Evolutionary conservation across 2,329 filamentous ascomycete genomes (phyloP).

Genomic region (Macrophomina phaseolina): DNA sequence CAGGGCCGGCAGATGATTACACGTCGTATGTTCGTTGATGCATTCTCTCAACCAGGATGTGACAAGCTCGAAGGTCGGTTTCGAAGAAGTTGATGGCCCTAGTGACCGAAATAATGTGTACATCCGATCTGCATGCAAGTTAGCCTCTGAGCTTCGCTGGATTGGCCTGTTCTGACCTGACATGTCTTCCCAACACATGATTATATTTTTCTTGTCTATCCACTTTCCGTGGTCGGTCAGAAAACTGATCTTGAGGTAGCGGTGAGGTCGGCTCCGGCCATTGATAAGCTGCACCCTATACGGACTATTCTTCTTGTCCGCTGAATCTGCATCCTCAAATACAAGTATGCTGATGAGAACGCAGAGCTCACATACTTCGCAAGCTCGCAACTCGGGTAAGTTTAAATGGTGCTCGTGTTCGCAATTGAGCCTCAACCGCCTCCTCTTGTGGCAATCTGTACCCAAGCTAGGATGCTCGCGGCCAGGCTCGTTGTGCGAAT

Average conservation of each 20-base stretch:
- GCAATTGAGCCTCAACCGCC: neutral
- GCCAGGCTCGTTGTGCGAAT: neutral
- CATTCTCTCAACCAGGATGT: constrained; percentile 1
- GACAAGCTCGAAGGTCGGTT: neutral
- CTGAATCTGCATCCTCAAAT: neutral
- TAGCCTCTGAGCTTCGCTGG: neutral
- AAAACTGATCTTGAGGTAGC: constrained; percentile 8
- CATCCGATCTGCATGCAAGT: neutral
- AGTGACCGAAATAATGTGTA: neutral
- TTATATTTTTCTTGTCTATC: constrained; percentile 14
- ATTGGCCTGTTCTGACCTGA: neutral
- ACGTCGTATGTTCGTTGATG: neutral
- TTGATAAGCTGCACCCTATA: constrained; percentile 5
- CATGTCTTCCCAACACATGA: neutral
- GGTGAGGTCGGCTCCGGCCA: neutral
- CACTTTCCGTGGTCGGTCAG: neutral
- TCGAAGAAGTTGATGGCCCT: neutral
- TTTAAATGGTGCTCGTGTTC: constrained; percentile 8
- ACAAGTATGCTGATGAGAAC: constrained; percentile 3
- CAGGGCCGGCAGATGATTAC: neutral
- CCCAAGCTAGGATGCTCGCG: neutral
- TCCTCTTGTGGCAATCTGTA: neutral
- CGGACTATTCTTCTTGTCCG: neutral
- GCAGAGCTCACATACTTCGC: neutral
- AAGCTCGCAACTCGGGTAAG: neutral